Evolutionary conservation across 2,329 filamentous ascomycete species (phyloP).

Genomic region (Hirsutella rhossiliensis): DNA sequence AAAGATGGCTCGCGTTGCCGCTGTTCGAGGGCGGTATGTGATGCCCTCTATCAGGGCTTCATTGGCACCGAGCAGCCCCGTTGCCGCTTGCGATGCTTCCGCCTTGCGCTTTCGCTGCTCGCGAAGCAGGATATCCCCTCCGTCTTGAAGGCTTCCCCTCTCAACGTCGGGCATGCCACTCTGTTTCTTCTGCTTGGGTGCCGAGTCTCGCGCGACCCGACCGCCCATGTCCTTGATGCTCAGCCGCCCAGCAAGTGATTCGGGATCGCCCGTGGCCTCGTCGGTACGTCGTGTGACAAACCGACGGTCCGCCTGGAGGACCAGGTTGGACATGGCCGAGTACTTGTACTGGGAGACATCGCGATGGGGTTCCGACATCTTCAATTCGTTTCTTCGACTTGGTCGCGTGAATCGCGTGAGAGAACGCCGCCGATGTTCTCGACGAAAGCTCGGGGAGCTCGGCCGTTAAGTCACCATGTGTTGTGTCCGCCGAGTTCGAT

Average conservation of each 20-base stretch:
- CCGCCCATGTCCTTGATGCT: conserved; percentile 92
- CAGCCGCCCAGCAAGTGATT: conserved; percentile 89
- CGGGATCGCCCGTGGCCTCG: conserved; percentile 92
- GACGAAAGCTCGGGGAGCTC: conserved; percentile 23
- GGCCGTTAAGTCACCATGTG: conserved; percentile 22
- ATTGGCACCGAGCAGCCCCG: conserved; percentile 70
- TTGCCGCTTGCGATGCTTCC: conserved; percentile 53
- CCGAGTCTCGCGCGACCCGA: conserved; percentile 65
- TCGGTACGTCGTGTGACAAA: conserved; percentile 88
- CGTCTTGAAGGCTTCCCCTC: conserved; percentile 65
- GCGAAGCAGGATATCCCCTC: conserved; percentile 68
- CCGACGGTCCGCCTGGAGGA: conserved; percentile 96
- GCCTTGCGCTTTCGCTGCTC: conserved; percentile 82
- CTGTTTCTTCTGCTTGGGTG: conserved; percentile 70
- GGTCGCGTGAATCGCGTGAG: conserved; percentile 8
- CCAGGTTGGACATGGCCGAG: conserved; percentile 99
- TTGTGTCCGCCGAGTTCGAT: conserved; percentile 9
- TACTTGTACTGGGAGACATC: conserved; percentile 98
- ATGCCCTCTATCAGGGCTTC: conserved; percentile 86
- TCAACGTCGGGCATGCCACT: conserved; percentile 57
- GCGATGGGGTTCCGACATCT: conserved; percentile 63
- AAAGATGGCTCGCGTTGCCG: conserved; percentile 84
- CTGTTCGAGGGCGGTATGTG: conserved; percentile 81
- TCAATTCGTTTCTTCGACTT: conserved; percentile 21
- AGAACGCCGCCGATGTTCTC: conserved; percentile 23